Percentiles rank a stretch among this genome's conserved stretches.
Conservation (phyloP, 2,329 filamentous ascomycete genomes). For the Botrytis deweyae region DNA sequence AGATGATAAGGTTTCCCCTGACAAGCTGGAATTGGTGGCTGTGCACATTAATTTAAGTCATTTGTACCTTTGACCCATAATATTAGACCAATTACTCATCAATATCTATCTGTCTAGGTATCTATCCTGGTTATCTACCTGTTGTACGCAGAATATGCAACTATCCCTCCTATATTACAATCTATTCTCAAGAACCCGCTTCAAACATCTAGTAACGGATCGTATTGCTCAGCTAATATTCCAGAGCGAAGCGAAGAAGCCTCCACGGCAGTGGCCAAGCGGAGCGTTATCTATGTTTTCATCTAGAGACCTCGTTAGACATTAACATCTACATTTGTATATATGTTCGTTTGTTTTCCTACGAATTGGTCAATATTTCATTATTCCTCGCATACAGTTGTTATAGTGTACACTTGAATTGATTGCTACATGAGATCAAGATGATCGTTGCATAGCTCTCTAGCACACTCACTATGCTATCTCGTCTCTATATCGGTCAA, state of each 20-base stretch:
- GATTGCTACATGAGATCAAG: neutral
- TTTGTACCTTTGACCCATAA: neutral
- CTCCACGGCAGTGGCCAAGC: neutral
- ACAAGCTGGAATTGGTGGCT: too few relatives aligned
- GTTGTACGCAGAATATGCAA: too few relatives aligned
- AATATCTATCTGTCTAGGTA: too few relatives aligned
- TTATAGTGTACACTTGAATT: neutral
- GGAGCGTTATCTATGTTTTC: neutral
- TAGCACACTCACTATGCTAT: neutral
- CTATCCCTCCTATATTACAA: neutral
- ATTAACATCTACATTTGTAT: too few relatives aligned
- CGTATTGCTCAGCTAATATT: neutral
- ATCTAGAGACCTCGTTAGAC: neutral
- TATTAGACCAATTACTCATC: slow-evolving; percentile 14
- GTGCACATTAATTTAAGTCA: neutral
- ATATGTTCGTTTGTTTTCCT: neutral
- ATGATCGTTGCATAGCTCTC: neutral
- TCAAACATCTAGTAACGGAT: neutral
- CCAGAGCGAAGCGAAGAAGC: neutral
- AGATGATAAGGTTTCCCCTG: neutral
- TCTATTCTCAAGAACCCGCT: neutral
- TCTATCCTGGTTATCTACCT: neutral
- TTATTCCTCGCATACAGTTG: accelerated
- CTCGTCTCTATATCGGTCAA: neutral
- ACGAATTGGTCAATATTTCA: neutral